These are phyloP conservation scores for Dactylellina drechsleri DNA, from an alignment of 2,329 filamentous ascomycete species.

Conservation along the genomic window DNA sequence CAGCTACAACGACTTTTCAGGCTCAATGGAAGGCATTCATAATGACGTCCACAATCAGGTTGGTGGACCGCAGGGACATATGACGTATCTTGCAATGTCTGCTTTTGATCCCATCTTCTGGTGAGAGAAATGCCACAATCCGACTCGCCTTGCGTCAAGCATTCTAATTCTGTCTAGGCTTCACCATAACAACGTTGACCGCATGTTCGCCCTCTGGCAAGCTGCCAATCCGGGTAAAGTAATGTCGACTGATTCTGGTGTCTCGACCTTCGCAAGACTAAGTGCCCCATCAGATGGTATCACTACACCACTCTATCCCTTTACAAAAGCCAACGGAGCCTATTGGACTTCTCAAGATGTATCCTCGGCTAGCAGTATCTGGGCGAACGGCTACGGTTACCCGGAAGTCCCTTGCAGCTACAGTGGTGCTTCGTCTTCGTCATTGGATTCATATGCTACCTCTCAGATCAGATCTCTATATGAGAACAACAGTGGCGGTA, in stretches of 20 bases:
- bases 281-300: conserved; percentile 40
- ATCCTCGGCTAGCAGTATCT: conserved; percentile 49
- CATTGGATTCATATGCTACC: conserved; percentile 40
- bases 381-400: conserved; percentile 55
- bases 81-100: conserved; percentile 57
- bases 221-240: conserved; percentile 54
- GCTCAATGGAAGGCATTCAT: conserved; percentile 57
- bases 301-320: conserved; percentile 56
- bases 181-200: conserved; percentile 57
- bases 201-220: conserved; percentile 59
- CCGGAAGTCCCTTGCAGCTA: conserved; percentile 56
- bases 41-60: conserved; percentile 56
- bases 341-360: conserved; percentile 55
- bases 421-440: neutral
- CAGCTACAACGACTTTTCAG: conserved; percentile 55
- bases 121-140: conserved; percentile 10
- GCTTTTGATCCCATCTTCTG: conserved; percentile 60
- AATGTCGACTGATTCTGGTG: conserved; percentile 32
- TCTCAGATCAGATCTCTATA: conserved; percentile 54
- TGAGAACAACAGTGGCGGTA: no score
- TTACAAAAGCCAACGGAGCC: conserved; percentile 42
- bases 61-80: conserved; percentile 55
- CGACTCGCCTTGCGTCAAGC: neutral
- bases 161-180: conserved; percentile 43
- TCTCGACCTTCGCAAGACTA: conserved; percentile 49